These are phyloP conservation scores for Thuja plicata DNA, from an alignment of 83 land plant genomes.

Conservation along the genomic window DNA sequence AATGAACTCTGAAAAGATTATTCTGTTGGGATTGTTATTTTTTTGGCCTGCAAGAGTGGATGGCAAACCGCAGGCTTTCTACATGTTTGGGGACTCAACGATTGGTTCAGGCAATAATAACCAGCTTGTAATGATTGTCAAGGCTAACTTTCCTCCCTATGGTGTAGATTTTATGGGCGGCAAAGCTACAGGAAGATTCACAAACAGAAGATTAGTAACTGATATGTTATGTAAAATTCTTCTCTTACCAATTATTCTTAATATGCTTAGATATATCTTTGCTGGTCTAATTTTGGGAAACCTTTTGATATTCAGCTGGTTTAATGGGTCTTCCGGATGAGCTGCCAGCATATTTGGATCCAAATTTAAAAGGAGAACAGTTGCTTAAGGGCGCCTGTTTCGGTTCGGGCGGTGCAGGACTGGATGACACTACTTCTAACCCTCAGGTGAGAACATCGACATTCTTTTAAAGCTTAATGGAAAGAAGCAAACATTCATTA, in stretches of 20 bases:
- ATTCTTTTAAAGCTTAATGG: too few relatives aligned
- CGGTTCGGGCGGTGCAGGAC: background rate
- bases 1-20: background rate
- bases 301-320: background rate
- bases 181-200: background rate
- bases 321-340: background rate
- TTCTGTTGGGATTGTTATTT: background rate
- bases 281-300: background rate
- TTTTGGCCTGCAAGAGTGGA: background rate
- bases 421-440: background rate
- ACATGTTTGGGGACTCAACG: background rate
- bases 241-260: background rate
- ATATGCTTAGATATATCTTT: too few relatives aligned
- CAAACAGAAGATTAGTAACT: background rate
- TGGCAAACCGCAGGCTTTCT: background rate
- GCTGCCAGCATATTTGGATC: background rate
- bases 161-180: background rate
- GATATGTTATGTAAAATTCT: background rate
- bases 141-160: background rate
- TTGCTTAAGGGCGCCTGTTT: background rate
- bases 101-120: background rate
- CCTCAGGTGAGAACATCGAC: background rate
- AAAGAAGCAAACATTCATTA: too few relatives aligned
- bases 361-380: background rate
- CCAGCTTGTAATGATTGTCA: background rate